Base-by-base conservation (phyloP, 192 early-diverging fungal species). In the Podila minutissima region DNA sequence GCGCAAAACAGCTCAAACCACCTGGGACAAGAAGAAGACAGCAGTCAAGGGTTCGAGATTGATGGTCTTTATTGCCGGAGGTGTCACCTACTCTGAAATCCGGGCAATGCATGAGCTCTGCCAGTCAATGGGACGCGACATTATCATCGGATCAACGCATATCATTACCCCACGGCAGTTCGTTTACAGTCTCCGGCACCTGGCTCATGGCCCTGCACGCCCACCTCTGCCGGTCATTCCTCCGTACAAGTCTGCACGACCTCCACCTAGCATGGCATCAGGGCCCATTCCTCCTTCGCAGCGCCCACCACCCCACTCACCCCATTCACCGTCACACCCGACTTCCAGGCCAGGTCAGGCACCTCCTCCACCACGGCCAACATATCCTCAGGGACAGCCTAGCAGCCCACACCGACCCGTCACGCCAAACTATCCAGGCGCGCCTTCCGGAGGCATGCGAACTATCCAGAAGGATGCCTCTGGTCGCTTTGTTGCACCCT, bases 51-150 rank as follows among this genome's bases (percentile, higher is more conserved):
- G 93, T 26, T 84, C 90, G 38, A 72, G 90, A 15, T 64, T 95
- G 20, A 88, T 95, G 59, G 77, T 97, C 9, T 97, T 97, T 67
- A 83, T 96, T 55, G 88, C 93, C 33, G 95, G 95, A 46, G 95
- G 95, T 26, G 79, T 93, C 38, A 85, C 84, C 20, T 94, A 89
- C 38, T 91, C 94, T 35, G 95, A 97, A 76, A 85, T 96, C 41
- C 87, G 93, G 38, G 78, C 88, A 4, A 83, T 86, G 41, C 91
- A 94, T 72, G 93, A 95, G 55, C 69, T 96, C 10, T 83, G 87
- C 9, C 85, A 88, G 28, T 86, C 87, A 8, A 82, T 83, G 69
- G 83, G 87, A 62, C 82, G 92, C 15, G 95, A 96, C 64, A 89
- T 95, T 5, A 71, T 94, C 46, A 87, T 95, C 55, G 95, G 94